Evolutionary conservation across 2,329 filamentous ascomycete genomes (phyloP).

Genomic region (Talaromyces sp.): DNA sequence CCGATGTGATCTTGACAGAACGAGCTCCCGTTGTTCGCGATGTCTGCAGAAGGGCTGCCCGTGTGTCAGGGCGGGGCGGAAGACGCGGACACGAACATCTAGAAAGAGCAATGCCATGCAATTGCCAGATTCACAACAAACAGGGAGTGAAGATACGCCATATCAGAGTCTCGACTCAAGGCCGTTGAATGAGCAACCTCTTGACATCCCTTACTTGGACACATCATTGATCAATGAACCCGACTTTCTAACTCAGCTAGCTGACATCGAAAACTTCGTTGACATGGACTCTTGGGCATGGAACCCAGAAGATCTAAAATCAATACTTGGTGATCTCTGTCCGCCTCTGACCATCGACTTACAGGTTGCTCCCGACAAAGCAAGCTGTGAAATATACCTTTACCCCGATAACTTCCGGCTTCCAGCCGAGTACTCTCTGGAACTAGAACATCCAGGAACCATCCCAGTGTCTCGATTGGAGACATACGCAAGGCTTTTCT

Average conservation of each 20-base stretch:
- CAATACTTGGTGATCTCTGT: not conserved
- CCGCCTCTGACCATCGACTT: not conserved
- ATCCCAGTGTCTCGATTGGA: not conserved
- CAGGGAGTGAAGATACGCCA: not conserved
- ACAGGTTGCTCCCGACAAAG: not conserved
- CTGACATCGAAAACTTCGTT: not conserved
- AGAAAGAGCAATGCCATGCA: not conserved
- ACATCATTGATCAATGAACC: not conserved
- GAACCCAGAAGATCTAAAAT: not conserved
- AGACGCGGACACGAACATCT: not conserved
- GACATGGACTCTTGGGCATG: not conserved
- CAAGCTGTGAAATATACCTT: not conserved
- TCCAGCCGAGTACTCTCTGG: not conserved
- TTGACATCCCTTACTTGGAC: not conserved
- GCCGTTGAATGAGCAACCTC: not conserved
- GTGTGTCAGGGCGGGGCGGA: not conserved
- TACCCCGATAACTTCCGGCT: slow-evolving; percentile 1
- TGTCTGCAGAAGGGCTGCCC: not conserved
- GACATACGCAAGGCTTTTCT: not conserved
- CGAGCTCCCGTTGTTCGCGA: not conserved
- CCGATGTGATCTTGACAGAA: slow-evolving; percentile 1
- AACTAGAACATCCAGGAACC: not conserved
- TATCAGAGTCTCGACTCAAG: not conserved
- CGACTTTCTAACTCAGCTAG: slow-evolving; percentile 1
- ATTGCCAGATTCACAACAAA: not conserved